Evolutionary conservation across 345 rosid genomes (phyloP).

Genomic region (Eucalyptus cladocalyx): DNA sequence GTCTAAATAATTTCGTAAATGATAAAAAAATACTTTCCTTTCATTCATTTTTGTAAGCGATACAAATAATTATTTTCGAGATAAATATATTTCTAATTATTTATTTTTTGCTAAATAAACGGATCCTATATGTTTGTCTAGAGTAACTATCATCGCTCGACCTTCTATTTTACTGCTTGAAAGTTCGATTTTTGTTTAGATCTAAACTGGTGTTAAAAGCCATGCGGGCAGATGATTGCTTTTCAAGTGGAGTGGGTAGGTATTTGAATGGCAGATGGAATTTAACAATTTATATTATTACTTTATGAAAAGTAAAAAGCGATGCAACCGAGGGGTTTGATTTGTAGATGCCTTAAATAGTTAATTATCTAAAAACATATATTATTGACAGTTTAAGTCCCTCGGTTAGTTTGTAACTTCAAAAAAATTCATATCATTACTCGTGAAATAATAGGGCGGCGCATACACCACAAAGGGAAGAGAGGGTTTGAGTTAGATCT

Average conservation of each 20-base stretch:
- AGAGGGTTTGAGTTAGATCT: no score
- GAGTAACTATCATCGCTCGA: not conserved
- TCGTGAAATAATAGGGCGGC: no score
- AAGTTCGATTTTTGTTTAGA: not conserved
- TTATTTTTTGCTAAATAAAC: fast-evolving
- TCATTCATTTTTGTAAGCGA: no score
- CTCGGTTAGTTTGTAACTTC: no score
- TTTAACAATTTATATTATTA: no score
- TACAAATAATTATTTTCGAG: no score
- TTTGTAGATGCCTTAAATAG: not conserved
- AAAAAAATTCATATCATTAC: no score
- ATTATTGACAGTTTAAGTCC: not conserved
- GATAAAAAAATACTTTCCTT: no score
- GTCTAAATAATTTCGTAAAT: no score
- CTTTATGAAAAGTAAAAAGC: not conserved
- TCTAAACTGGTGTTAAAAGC: not conserved
- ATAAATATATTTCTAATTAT: fast-evolving
- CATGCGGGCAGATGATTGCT: not conserved
- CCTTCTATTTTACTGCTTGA: not conserved
- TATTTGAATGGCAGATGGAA: not conserved
- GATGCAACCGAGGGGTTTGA: not conserved
- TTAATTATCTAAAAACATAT: not conserved
- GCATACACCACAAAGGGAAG: no score
- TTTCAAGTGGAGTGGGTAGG: not conserved
- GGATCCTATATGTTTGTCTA: not conserved